These are phyloP conservation scores for Termitomyces sp. DNA, from an alignment of 768 basidiomycete genomes.

Conservation along the genomic window DNA sequence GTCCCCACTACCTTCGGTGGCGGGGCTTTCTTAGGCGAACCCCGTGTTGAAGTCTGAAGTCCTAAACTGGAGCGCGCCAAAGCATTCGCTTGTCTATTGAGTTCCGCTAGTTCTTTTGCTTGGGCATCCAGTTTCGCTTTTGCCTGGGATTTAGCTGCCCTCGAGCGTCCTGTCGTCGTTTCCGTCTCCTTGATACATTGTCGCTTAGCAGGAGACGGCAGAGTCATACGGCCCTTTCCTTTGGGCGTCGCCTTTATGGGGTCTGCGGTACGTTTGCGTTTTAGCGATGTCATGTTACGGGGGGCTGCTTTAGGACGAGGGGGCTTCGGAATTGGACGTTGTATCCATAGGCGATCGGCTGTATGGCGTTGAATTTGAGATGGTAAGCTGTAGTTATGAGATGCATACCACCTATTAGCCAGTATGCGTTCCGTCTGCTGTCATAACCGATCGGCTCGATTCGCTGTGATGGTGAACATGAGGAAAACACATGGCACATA, in stretches of 20 bases:
- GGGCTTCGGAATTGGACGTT: slow-evolving; percentile 43
- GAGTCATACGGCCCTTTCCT: slow-evolving; percentile 8
- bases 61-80: slow-evolving; percentile 11
- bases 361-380: slow-evolving; percentile 2
- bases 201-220: slow-evolving; percentile 15
- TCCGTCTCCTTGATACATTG: slow-evolving; percentile 14
- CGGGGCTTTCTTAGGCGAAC: slow-evolving; percentile 16
- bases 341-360: slow-evolving; percentile 86
- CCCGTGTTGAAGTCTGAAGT: slow-evolving; percentile 7
- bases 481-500: neutral
- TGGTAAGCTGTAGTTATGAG: neutral
- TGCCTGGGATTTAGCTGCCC: slow-evolving; percentile 68
- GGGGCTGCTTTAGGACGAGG: slow-evolving; percentile 32
- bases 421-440: slow-evolving; percentile 71
- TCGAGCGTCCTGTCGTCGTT: slow-evolving; percentile 33
- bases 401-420: slow-evolving; percentile 73
- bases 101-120: slow-evolving; percentile 60
- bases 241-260: slow-evolving; percentile 9
- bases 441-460: slow-evolving; percentile 86
- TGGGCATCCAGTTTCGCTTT: slow-evolving; percentile 65
- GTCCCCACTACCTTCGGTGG: slow-evolving; percentile 39
- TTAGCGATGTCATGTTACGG: slow-evolving; percentile 26
- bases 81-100: slow-evolving; percentile 44
- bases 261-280: slow-evolving; percentile 29
- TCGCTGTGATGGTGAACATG: slow-evolving; percentile 40